Percentiles rank a stretch among this genome's conserved stretches.
phyloP scores from a whole-genome alignment of 179 eudicot species.

The Silene noctiflora region DNA sequence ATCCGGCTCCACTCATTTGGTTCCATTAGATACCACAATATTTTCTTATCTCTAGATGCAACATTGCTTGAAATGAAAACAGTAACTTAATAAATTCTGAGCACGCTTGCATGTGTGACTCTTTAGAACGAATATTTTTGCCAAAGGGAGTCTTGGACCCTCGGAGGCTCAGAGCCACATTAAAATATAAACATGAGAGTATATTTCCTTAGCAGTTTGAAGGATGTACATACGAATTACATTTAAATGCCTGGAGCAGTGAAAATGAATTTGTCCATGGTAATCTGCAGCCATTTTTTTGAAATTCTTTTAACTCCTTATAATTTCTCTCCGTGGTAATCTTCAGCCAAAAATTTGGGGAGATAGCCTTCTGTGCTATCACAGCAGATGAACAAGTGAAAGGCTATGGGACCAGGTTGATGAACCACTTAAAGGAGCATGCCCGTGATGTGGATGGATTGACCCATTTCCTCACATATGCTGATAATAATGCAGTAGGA shows the following conservation, averaged over 20 bases:
- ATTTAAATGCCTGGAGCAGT: neutral
- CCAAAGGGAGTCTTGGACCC: neutral
- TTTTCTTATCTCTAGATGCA: neutral
- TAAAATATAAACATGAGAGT: neutral
- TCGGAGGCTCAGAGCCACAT: neutral
- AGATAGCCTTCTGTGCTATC: conserved; percentile 97
- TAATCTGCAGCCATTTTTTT: neutral
- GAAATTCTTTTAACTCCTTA: neutral
- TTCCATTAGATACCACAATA: neutral
- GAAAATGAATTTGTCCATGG: neutral
- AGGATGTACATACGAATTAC: neutral
- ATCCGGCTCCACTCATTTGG: neutral
- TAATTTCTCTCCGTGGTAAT: conserved; percentile 20
- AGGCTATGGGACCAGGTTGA: conserved; percentile 96
- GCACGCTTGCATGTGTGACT: neutral
- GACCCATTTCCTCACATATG: conserved; percentile 95
- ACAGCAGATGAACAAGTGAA: conserved; percentile 99
- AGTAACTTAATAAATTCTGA: neutral
- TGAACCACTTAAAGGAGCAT: conserved; percentile 95
- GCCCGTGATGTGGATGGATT: conserved; percentile 95
- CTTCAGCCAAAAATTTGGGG: conserved; percentile 90
- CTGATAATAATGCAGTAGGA: conserved; percentile 99
- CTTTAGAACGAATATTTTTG: neutral
- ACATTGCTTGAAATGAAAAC: neutral
- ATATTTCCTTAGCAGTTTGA: neutral